Evolutionary conservation across 768 basidiomycete genomes (phyloP).

Genomic region (Lactarius tabidus): DNA sequence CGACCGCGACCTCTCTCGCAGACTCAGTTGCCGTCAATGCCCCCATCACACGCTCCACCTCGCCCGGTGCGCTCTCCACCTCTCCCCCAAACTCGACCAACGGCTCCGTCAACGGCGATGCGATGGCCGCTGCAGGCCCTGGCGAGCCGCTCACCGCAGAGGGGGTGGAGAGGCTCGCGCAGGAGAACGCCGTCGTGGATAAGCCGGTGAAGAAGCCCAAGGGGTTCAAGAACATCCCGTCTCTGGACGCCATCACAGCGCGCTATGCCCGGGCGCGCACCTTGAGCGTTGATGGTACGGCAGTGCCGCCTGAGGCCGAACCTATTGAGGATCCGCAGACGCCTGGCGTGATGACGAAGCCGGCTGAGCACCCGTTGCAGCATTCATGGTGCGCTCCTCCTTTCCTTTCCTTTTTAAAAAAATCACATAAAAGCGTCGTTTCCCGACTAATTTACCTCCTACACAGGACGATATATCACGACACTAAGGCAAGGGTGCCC

Average conservation of each 20-base stretch:
- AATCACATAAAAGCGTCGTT: neutral
- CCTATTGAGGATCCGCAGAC: slow-evolving; percentile 82
- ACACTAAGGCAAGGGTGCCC: slow-evolving; percentile 72
- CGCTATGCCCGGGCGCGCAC: slow-evolving; percentile 67
- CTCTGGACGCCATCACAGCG: slow-evolving; percentile 80
- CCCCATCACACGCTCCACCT: slow-evolving; percentile 62
- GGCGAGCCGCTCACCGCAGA: slow-evolving; percentile 63
- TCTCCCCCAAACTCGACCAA: slow-evolving; percentile 45
- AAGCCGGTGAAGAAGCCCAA: slow-evolving; percentile 28
- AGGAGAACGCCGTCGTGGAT: slow-evolving; percentile 41
- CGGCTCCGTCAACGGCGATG: slow-evolving; percentile 36
- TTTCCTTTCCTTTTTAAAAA: neutral
- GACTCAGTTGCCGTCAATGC: slow-evolving; percentile 69
- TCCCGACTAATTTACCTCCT: neutral
- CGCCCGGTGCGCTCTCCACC: slow-evolving; percentile 51
- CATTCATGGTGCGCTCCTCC: slow-evolving; percentile 64
- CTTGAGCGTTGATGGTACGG: slow-evolving; percentile 53
- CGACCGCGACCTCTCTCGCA: slow-evolving; percentile 33
- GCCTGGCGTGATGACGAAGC: slow-evolving; percentile 62
- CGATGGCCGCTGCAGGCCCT: slow-evolving; percentile 27
- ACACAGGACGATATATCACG: slow-evolving; percentile 84
- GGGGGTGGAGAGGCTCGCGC: slow-evolving; percentile 58
- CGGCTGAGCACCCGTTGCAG: slow-evolving; percentile 80
- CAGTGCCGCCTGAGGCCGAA: slow-evolving; percentile 66
- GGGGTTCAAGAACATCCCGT: slow-evolving; percentile 89